phyloP scores from a whole-genome alignment of 768 basidiomycete species.

The Rhodotorula taiwanensis region DNA sequence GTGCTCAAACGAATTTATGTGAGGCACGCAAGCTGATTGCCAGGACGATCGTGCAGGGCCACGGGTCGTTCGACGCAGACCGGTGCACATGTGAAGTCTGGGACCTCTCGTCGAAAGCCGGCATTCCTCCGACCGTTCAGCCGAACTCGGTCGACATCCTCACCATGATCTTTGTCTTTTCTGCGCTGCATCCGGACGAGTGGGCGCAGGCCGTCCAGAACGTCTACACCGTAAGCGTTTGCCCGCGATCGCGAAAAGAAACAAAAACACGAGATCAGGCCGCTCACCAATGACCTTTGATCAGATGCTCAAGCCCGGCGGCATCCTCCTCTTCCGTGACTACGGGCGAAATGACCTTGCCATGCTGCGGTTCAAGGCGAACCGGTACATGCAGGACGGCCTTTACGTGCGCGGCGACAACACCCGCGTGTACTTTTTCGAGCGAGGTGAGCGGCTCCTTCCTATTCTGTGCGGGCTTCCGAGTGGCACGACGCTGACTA shows the following conservation, averaged over 20 bases:
- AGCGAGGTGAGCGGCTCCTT: conserved; percentile 56
- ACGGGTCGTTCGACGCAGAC: conserved; percentile 11
- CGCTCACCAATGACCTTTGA: neutral
- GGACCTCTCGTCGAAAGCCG: conserved; percentile 67
- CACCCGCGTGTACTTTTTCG: conserved; percentile 95
- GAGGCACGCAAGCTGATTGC: neutral
- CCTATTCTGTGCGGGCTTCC: neutral
- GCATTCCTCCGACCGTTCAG: conserved; percentile 56
- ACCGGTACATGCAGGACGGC: conserved; percentile 71
- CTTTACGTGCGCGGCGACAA: conserved; percentile 96
- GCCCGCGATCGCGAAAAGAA: neutral
- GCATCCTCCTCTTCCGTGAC: conserved; percentile 76
- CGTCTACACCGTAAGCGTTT: conserved; percentile 56
- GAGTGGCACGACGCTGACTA: neutral
- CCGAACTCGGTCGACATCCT: conserved; percentile 74
- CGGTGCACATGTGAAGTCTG: conserved; percentile 70
- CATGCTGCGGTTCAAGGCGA: conserved; percentile 83
- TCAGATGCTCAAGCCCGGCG: conserved; percentile 88
- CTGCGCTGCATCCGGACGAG: conserved; percentile 86
- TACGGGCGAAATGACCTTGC: conserved; percentile 94
- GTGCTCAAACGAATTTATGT: neutral
- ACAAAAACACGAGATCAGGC: too few relatives aligned
- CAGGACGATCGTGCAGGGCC: neutral
- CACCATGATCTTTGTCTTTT: conserved; percentile 88
- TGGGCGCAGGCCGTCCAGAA: conserved; percentile 79